Evolutionary conservation across 768 basidiomycete species (phyloP).

Genomic region (Tephrocybe sp.): DNA sequence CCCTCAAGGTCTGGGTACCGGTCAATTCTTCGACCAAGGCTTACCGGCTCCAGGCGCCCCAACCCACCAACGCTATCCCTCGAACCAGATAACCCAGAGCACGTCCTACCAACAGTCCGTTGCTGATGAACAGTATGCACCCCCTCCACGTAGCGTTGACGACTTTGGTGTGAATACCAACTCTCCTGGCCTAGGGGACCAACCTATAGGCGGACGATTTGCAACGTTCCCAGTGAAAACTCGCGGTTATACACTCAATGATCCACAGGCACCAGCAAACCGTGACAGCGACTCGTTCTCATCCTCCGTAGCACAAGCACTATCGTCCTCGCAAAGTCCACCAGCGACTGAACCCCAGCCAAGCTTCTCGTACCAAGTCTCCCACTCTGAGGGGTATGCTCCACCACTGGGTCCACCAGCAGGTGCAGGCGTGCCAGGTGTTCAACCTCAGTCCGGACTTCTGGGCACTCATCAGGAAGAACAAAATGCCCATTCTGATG

Average conservation of each 20-base stretch:
- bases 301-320: slow-evolving; percentile 34
- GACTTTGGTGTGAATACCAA: slow-evolving; percentile 38
- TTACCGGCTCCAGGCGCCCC: slow-evolving; percentile 14
- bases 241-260: slow-evolving; percentile 27
- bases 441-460: not conserved
- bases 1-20: slow-evolving; percentile 26
- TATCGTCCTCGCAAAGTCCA: slow-evolving; percentile 16
- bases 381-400: slow-evolving; percentile 22
- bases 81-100: slow-evolving; percentile 3
- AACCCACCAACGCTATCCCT: slow-evolving; percentile 9
- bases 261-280: slow-evolving; percentile 21
- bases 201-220: slow-evolving; percentile 46
- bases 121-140: slow-evolving; percentile 1
- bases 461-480: slow-evolving; percentile 22
- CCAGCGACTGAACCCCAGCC: slow-evolving; percentile 4
- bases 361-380: slow-evolving; percentile 5
- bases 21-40: slow-evolving; percentile 26
- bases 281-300: slow-evolving; percentile 34
- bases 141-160: slow-evolving; percentile 29
- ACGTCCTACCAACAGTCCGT: slow-evolving; percentile 12
- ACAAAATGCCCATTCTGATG: slow-evolving; percentile 22
- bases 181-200: slow-evolving; percentile 18
- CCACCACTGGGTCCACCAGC: slow-evolving; percentile 41
- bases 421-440: slow-evolving; percentile 19
- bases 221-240: slow-evolving; percentile 64